phyloP scores from a whole-genome alignment of 148 eudicot genomes.

The Gaultheria prostrata region DNA sequence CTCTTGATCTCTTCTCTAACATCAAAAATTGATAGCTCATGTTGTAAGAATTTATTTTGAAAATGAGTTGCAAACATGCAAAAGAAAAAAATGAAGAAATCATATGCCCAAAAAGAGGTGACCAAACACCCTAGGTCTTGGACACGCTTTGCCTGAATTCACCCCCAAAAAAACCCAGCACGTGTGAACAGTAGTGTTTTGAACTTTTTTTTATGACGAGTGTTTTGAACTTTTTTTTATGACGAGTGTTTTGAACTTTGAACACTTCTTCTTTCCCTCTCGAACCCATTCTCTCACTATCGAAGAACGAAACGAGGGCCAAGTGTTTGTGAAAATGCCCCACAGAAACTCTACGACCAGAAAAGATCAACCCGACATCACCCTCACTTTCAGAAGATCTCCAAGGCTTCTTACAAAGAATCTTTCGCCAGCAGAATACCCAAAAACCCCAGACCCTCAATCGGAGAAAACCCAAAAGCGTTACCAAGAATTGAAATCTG shows the following conservation, averaged over 20 bases:
- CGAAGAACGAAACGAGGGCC: slow-evolving; percentile 7
- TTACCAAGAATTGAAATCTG: slow-evolving; percentile 8
- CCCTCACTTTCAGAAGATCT: slow-evolving; percentile 45
- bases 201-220: no score
- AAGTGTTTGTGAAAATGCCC: slow-evolving; percentile 63
- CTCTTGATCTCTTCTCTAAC: no score
- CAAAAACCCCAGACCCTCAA: slow-evolving; percentile 25
- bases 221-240: not conserved
- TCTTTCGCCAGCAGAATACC: slow-evolving; percentile 16
- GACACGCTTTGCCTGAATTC: no score
- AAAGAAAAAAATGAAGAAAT: no score
- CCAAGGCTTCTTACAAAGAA: slow-evolving; percentile 37
- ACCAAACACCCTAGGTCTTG: no score
- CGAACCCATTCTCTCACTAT: not conserved
- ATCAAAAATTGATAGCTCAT: no score
- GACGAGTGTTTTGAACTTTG: not conserved
- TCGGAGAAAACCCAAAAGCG: slow-evolving; percentile 11
- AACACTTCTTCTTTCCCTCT: not conserved
- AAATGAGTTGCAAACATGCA: no score
- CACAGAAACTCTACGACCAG: slow-evolving; percentile 22
- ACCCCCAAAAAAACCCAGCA: no score
- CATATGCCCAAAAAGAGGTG: no score
- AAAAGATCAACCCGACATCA: slow-evolving; percentile 7
- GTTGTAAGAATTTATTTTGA: no score
- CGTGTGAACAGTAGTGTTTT: no score